Base-by-base conservation (phyloP, 768 basidiomycete genomes). In the Phaffia australis region DNA sequence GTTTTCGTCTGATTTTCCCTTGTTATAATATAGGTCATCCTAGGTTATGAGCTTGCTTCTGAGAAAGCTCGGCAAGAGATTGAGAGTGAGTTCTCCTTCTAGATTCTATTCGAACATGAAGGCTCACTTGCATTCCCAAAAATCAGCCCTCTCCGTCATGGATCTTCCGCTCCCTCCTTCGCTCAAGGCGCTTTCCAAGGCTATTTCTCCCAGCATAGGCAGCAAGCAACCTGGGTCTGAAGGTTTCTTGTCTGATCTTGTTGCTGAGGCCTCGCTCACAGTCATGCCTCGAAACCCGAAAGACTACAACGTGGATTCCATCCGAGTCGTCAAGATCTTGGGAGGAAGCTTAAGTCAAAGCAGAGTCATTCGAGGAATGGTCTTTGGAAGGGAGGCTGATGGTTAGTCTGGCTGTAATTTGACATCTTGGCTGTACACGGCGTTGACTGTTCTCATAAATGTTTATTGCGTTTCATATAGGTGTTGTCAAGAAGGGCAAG, bases 261-360 rank as follows among this genome's bases (percentile, higher is more conserved):
- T 97, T 5, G 88, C 94, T 11, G 93, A 98, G 73, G 95, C 95
- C 0, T 88, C 91, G 0, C 78, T 98, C 29, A 83, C 85, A 2
- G 87, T 97, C 71, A 95, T 98, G 92, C 79, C 79, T 29, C 77
- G 76, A 63, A 75, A 77, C 68, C 75, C 81, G 1, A 89, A 88
- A 35, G 69, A 66, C 54, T 99, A 98, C 83, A 97, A 95, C 77
- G 92, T 98, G 32, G 95, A 99, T 77, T 93, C 92, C 72, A 89
- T 99, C 0, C 85, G 95, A 14, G 94, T 99, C 29, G 95, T 99
- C 73, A 99, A 98, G 79, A 97, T 99, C 69, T 87, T 99, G 84
- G 95, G 95, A 64, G 89, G 95, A 42, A 87, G 82, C 72, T 78
- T 99, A n/a, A 76, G 84, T 3, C 82, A 81, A 27, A 94, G 91